phyloP scores from a whole-genome alignment of 1,284 basidiomycete genomes.

The Ustilago tritici region DNA sequence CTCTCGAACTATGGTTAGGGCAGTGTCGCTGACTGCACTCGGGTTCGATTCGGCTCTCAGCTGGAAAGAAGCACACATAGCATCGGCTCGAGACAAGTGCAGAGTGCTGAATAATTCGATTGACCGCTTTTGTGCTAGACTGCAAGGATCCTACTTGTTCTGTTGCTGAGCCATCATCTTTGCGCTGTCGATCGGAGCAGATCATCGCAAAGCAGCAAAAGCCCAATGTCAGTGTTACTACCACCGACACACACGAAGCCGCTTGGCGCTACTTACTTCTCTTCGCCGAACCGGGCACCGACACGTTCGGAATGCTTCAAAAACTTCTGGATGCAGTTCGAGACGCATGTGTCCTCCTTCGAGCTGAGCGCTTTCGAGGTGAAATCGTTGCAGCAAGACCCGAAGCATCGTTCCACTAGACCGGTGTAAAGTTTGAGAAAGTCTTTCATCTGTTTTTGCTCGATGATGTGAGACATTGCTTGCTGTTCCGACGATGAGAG shows the following conservation, averaged over 20 bases:
- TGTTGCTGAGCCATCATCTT: slow-evolving; percentile 52
- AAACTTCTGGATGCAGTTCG: slow-evolving; percentile 87
- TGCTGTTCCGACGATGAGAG: slow-evolving; percentile 65
- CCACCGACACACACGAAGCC: not conserved
- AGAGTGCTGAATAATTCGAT: slow-evolving; percentile 3
- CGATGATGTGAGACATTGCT: slow-evolving; percentile 67
- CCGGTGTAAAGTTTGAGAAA: slow-evolving; percentile 96
- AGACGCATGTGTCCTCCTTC: slow-evolving; percentile 81
- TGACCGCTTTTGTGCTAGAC: slow-evolving; percentile 1
- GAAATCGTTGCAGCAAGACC: slow-evolving; percentile 93
- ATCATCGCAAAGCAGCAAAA: not conserved
- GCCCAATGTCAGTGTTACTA: not conserved
- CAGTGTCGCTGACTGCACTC: no score
- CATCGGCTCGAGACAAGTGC: not conserved
- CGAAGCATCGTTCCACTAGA: slow-evolving; percentile 95
- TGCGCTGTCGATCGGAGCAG: slow-evolving; percentile 18
- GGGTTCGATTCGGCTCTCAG: no score
- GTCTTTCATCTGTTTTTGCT: slow-evolving; percentile 88
- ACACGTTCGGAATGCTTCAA: slow-evolving; percentile 96
- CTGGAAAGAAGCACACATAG: not conserved
- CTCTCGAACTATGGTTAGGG: no score
- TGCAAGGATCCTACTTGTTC: slow-evolving; percentile 33
- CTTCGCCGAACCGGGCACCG: slow-evolving; percentile 80
- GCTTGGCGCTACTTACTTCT: slow-evolving; percentile 55
- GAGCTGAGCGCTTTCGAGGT: slow-evolving; percentile 90